Conservation (phyloP, 805 yeast genomes). For the Ogataea ganodermae region DNA sequence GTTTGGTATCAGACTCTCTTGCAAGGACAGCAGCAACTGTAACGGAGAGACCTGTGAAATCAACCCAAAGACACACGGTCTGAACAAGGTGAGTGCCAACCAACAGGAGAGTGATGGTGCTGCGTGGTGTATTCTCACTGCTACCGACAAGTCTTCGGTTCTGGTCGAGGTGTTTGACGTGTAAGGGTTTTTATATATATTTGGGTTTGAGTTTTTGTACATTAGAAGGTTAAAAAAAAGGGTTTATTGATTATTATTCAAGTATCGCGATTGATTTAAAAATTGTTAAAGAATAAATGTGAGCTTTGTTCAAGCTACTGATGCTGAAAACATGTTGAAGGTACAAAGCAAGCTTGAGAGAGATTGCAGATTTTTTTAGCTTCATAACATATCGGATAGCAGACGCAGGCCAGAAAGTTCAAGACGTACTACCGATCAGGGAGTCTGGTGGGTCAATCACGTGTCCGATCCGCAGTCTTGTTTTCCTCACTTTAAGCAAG, state of each 20-base stretch:
- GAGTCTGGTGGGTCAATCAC: too few species aligned
- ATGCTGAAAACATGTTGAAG: too few species aligned
- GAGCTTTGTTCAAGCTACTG: too few species aligned
- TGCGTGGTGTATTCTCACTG: constrained; percentile 84
- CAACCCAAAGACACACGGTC: constrained; percentile 64
- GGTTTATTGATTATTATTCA: not conserved
- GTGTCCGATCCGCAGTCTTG: too few species aligned
- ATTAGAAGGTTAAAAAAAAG: not conserved
- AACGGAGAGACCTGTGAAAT: constrained; percentile 80
- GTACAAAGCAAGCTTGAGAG: too few species aligned
- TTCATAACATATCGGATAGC: too few species aligned
- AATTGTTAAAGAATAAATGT: not conserved
- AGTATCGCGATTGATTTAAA: not conserved
- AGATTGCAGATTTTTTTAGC: too few species aligned
- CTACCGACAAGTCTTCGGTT: constrained; percentile 61
- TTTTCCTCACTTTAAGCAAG: too few species aligned
- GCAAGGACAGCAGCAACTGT: constrained; percentile 70
- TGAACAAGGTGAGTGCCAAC: constrained; percentile 54
- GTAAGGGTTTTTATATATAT: not conserved
- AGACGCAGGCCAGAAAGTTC: not conserved
- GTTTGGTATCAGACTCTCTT: constrained; percentile 72
- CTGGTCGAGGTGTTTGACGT: constrained; percentile 67
- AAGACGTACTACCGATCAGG: too few species aligned
- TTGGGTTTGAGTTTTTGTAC: not conserved
- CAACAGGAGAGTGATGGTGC: constrained; percentile 50